These are phyloP conservation scores for Oryza coarctata DNA, from an alignment of 176 grass and related monocot species.

Conservation along the genomic window DNA sequence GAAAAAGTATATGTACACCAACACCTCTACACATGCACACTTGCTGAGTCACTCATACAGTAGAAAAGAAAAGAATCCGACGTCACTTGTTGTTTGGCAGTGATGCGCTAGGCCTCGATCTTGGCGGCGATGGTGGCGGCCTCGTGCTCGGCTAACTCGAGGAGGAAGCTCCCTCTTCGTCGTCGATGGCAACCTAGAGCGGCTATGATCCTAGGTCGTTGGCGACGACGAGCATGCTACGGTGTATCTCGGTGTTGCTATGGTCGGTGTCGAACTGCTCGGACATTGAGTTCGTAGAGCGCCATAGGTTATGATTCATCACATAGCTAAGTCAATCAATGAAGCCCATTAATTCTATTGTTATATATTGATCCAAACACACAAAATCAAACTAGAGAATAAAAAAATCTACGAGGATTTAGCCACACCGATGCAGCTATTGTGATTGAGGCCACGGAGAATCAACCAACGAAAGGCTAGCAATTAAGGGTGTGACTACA, in stretches of 20 bases:
- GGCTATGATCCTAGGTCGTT: conserved; percentile 84
- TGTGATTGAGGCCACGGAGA: too few relatives aligned
- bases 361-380: too few relatives aligned
- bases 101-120: conserved; percentile 22
- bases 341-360: too few relatives aligned
- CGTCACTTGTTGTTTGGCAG: conserved; percentile 26
- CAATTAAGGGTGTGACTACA: too few relatives aligned
- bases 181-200: conserved; percentile 76
- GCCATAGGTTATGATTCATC: too few relatives aligned
- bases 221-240: conserved; percentile 90
- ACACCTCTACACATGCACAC: background rate
- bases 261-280: conserved; percentile 88
- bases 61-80: background rate
- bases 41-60: background rate
- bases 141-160: conserved; percentile 85
- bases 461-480: too few relatives aligned
- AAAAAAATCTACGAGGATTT: too few relatives aligned
- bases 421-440: too few relatives aligned
- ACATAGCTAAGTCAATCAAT: too few relatives aligned
- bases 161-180: conserved; percentile 67
- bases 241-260: conserved; percentile 88
- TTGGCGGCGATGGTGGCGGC: conserved; percentile 49
- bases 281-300: conserved; percentile 90
- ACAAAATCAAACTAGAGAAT: too few relatives aligned
- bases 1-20: background rate